Evolutionary conservation across 495 filamentous ascomycete genomes (phyloP), one percentile per base, ranked within the genome.

Genomic region (Neurospora sp.): DNA sequence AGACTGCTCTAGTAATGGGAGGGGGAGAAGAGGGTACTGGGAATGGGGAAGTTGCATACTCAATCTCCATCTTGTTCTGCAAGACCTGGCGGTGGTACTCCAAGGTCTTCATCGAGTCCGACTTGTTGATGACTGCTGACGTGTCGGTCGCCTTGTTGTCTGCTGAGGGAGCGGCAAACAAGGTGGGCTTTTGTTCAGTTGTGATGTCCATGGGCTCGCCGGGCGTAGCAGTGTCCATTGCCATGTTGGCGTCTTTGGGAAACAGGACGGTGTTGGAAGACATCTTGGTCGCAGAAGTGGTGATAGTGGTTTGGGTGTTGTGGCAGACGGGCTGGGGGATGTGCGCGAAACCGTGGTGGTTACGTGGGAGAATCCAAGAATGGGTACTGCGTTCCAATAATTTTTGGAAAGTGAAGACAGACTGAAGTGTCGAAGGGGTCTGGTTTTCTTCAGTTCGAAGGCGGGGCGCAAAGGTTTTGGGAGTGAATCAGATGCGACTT

Each of bases 41-140:
- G 4, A 12, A 14, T 40, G 39, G 69, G 16, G 4, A 23, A n/a
- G 37, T 16, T 27, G 39, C 54, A 38, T 6, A 94, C 92, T 89
- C 88, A 62, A 88, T 89, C 39, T 91, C 89, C 71, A 95, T 82
- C 83, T 91, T 92, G 41, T 85, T 89, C 82, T 94, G 89, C 73
- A 96, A 80, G 20, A 91, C 84, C 82, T 94, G 90, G 48, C 93
- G 90, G 81, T 95, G 93, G 77, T 94, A 90, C 71, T 94, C 93
- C 87, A 96, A 90, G 76, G 81, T 86, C 85, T 88, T 89, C 31
- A 86, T 83, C 54, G 54, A 66, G 74, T 86, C 84, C 40, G 75
- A 44, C 81, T 84, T 85, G 75, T 71, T 78, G 72, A 78, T 74
- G 40, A 76, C 75, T 44, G 79, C 79, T 46, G 78, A 72, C 39